Conservation (phyloP, 371 early-diverging fungal genomes). For the Haplosporangium sp. region DNA sequence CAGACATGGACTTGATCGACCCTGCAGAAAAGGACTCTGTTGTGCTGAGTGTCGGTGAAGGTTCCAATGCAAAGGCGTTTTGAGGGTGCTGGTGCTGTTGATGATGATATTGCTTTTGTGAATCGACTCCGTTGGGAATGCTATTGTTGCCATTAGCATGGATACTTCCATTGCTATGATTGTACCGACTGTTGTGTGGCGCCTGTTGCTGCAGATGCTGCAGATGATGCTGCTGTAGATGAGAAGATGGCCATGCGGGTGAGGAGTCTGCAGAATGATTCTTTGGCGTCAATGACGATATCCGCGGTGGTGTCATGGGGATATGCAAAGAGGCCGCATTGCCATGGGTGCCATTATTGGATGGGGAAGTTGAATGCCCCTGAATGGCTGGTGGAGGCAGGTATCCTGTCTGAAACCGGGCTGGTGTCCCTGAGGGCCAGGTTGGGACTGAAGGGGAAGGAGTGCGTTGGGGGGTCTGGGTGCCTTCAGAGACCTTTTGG, state of each 20-base stretch:
- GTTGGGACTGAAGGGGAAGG: slow-evolving; percentile 11
- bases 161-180: neutral
- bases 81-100: slow-evolving; percentile 10
- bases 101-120: slow-evolving; percentile 2
- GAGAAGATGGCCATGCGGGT: slow-evolving; percentile 7
- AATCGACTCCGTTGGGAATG: neutral
- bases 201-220: slow-evolving; percentile 6
- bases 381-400: slow-evolving; percentile 4
- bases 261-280: neutral
- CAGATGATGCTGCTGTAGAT: slow-evolving; percentile 2
- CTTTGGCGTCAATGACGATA: slow-evolving; percentile 33
- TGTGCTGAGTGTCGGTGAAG: slow-evolving; percentile 41
- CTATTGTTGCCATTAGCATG: slow-evolving; percentile 2
- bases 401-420: slow-evolving; percentile 21
- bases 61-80: slow-evolving; percentile 14
- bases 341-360: neutral
- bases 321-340: slow-evolving; percentile 13
- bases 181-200: neutral
- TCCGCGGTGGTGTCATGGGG: slow-evolving; percentile 44
- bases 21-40: slow-evolving; percentile 24
- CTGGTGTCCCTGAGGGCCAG: slow-evolving; percentile 33
- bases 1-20: slow-evolving; percentile 17
- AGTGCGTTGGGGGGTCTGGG: slow-evolving; percentile 9
- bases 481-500: slow-evolving; percentile 25
- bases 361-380: slow-evolving; percentile 5